Base-by-base conservation (phyloP, 2,329 filamentous ascomycete species). In the Teratosphaeria zuluensis region DNA sequence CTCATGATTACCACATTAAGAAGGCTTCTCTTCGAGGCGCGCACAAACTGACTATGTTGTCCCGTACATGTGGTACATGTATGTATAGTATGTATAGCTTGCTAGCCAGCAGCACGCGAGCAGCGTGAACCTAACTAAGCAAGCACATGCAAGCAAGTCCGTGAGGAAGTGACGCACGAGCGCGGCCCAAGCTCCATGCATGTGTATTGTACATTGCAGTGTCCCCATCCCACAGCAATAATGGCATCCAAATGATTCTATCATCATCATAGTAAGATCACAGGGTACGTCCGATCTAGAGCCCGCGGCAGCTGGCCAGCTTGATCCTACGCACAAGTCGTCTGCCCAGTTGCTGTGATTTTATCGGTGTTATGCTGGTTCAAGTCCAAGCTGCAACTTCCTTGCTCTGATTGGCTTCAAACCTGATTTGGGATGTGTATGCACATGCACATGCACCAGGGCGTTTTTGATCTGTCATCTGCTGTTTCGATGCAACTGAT, bases 1-100 rank as follows among this genome's bases (percentile, higher is more conserved):
- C 66, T 69, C 72, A 74, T 74, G 55, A 32, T 63, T 21, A 21
- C 14, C 8, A 31, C 24, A n/a, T 31, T 2, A 54, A 32, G 35
- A 11, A 42, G 35, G 12, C 35, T 42, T 42, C 2, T 42, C n/a
- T 4, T 4, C 35, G 16, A 5, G 35, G 16, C 35, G 35, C 35
- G 35, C 35, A 16, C 35, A 42, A 42, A 5, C 35, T 4, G 24
- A 16, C 35, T 42, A 42, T 14, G 35, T 42, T 16, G 11, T 35
- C 33, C 16, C 11, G 5, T n/a, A n/a, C 12, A 46, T 48, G 19
- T n/a, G 21, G 42, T 48, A 7, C 5, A n/a, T 16, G 42, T 48
- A 7, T 11, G 16, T 16, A 11, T 16, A n/a, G 42, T 48, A 19
- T 48, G 42, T 48, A 48, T 16, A 28, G 2, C 24, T 28, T 48